A percentile compares a stretch with the other conserved stretches of the same genome.
Conservation (phyloP, 371 early-diverging fungal species). For the Phascolomyces articulosus region DNA sequence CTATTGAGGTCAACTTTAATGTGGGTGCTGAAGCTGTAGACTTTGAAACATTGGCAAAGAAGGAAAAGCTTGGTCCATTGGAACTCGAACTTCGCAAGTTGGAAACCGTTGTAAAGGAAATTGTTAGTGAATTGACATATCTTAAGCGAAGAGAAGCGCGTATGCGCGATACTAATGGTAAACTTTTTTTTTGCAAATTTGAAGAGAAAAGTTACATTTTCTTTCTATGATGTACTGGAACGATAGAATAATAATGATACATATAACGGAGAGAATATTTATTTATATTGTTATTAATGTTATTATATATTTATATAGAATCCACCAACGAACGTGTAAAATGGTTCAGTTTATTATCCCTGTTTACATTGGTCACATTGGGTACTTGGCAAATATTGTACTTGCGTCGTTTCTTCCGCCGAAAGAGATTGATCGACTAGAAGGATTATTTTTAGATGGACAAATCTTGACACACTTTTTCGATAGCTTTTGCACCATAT, state of each 20-base stretch:
- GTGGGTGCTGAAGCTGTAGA: conserved; percentile 90
- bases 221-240: too few relatives aligned
- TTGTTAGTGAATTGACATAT: conserved; percentile 81
- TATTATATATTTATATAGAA: conserved; percentile 42
- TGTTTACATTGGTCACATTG: conserved; percentile 63
- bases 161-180: conserved; percentile 91
- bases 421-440: conserved; percentile 75
- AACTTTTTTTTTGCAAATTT: not conserved
- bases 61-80: conserved; percentile 86
- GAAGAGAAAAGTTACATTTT: not conserved
- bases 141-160: conserved; percentile 77
- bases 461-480: conserved; percentile 37
- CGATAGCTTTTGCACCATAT: conserved; percentile 46
- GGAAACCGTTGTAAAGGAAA: conserved; percentile 75
- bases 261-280: too few relatives aligned
- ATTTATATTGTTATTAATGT: too few relatives aligned
- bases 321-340: conserved; percentile 81
- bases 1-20: conserved; percentile 77
- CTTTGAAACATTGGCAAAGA: conserved; percentile 61
- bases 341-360: conserved; percentile 71
- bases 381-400: conserved; percentile 84
- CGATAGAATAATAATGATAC: too few relatives aligned
- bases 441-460: conserved; percentile 21
- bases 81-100: conserved; percentile 85
- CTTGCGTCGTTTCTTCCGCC: conserved; percentile 77